Evolutionary conservation across 345 rosid genomes (phyloP).

Genomic region (Eucalyptus pauciflora): DNA sequence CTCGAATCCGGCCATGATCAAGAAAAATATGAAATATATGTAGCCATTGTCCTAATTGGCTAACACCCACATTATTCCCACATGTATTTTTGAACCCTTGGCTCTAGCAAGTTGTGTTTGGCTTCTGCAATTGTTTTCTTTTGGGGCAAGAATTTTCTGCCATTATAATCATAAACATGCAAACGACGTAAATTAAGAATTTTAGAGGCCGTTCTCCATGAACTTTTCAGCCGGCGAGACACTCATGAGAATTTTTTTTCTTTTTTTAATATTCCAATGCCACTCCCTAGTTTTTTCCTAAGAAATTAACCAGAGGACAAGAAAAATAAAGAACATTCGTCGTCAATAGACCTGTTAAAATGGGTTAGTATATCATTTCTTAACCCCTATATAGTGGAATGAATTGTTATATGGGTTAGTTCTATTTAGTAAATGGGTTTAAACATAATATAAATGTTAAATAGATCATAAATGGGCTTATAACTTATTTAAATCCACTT

Average conservation of each 20-base stretch:
- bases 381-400: not conserved
- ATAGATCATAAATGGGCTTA: not conserved
- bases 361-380: not conserved
- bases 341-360: not conserved
- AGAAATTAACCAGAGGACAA: not conserved
- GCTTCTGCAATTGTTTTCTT: not conserved
- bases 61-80: not conserved
- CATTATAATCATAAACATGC: not conserved
- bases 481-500: fast-evolving
- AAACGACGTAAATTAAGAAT: not conserved
- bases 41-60: not conserved
- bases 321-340: not conserved
- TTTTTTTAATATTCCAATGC: not conserved
- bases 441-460: not conserved
- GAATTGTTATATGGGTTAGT: not conserved
- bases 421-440: not conserved
- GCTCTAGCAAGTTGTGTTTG: not conserved
- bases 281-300: not conserved
- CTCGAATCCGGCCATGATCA: not conserved
- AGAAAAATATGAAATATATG: not conserved
- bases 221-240: not conserved
- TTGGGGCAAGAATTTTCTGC: not conserved
- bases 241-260: not conserved
- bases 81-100: not conserved
- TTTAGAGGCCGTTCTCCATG: not conserved